phyloP scores from a whole-genome alignment of 768 basidiomycete genomes.

The Postia placenta region DNA sequence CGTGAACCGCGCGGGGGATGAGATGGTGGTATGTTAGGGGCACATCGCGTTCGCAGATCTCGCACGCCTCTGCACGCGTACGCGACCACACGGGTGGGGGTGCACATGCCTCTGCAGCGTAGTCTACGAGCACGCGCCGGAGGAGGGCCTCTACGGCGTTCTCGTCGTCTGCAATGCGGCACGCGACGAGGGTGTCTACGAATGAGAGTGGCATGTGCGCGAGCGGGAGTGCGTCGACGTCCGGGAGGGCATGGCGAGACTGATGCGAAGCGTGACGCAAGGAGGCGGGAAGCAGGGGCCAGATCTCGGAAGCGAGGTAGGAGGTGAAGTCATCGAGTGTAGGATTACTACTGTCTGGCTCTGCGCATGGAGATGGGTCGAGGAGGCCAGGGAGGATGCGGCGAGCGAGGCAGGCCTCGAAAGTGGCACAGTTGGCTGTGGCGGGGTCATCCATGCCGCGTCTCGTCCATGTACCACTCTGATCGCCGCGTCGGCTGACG shows the following conservation, averaged over 20 bases:
- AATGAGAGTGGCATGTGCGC: conserved; percentile 36
- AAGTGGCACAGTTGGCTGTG: conserved; percentile 22
- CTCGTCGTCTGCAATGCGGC: conserved; percentile 34
- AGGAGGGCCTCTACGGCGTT: conserved; percentile 38
- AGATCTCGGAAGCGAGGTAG: conserved; percentile 47
- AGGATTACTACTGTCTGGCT: conserved; percentile 8
- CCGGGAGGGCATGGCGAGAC: conserved; percentile 24
- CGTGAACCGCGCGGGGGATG: conserved; percentile 47
- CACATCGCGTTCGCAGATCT: conserved; percentile 52
- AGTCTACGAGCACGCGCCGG: conserved; percentile 33
- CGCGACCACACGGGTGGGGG: conserved; percentile 47
- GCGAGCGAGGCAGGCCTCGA: conserved; percentile 43
- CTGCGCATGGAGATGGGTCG: conserved; percentile 9
- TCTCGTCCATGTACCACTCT: too few relatives aligned
- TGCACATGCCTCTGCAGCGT: conserved; percentile 29
- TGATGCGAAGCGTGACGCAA: conserved; percentile 36
- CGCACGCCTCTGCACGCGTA: conserved; percentile 49
- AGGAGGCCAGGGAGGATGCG: conserved; percentile 27
- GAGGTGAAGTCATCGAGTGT: conserved; percentile 47
- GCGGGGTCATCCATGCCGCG: too few relatives aligned
- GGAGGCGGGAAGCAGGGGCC: conserved; percentile 34
- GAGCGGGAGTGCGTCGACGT: conserved; percentile 32
- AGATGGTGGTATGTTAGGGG: conserved; percentile 59
- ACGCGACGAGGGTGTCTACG: conserved; percentile 45
- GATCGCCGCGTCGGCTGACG: too few relatives aligned